Base-by-base conservation (phyloP, 2,329 filamentous ascomycete species). In the Paracamarosporium sp. region DNA sequence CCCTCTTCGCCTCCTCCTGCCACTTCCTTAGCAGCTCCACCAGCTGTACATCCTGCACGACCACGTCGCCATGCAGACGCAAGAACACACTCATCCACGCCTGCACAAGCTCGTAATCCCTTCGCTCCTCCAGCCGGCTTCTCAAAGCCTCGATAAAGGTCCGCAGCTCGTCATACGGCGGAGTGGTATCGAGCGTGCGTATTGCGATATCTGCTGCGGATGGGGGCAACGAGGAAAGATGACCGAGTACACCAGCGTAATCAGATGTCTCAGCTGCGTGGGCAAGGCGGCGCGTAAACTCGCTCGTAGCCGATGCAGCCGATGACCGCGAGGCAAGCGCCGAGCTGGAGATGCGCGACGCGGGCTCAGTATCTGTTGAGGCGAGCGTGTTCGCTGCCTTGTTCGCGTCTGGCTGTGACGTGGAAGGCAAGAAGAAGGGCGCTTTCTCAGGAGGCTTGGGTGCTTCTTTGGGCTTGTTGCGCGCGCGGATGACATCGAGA, bases 71-170 rank as follows among this genome's bases (percentile, higher is more conserved):
- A 76, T 98, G 94, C 38, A 97, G 80, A 46, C 89, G 86, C 57
- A 99, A 75, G 70, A 98, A 96, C 1, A 98, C 94, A 1, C 90
- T 89, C 93, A 99, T 98, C 94, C 95, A 99, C 0, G 93, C 92
- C 77, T 98, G 93, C 15, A 92, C 90, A 36, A 99, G 83, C 78
- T 99, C 95, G 76, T 96, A 99, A 76, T 98, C 95, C 46, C 86
- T 86, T 62, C 89, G 87, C 50, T 86, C 81, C 41, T 81, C 78
- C 51, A 98, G 80, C 12, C 90, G 84, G 53, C 81, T 83, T 0
- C 91, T 96, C 55, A 99, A 78, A 1, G 93, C 93, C n/a, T 81
- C 77, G 50, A 98, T 88, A 72, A 99, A 99, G 52, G 88, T 83
- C 0, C 89, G 81, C 17, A 96, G 80, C 76, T 98, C 95, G 56